Conservation (phyloP, 2,329 filamentous ascomycete genomes). For the Fusarium pseudoanthophilum region DNA sequence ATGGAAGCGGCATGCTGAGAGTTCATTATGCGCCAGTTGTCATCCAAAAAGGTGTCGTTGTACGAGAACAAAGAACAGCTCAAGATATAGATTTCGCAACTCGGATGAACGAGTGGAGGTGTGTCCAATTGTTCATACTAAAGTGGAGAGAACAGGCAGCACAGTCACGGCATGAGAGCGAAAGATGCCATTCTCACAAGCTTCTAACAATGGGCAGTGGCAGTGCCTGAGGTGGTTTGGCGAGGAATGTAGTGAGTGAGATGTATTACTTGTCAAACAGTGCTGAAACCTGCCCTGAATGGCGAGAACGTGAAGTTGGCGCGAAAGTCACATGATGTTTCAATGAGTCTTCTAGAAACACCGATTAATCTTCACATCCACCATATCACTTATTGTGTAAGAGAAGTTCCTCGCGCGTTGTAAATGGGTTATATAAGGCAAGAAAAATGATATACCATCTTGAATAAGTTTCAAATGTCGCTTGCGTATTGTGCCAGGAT, state of each 20-base stretch:
- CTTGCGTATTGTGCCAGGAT: not conserved
- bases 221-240: constrained; percentile 12
- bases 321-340: constrained; percentile 48
- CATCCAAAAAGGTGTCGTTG: not conserved
- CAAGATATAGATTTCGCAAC: not conserved
- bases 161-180: not conserved
- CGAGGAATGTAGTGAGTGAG: constrained; percentile 26
- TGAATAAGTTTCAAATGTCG: not conserved
- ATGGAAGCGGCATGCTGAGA: constrained; percentile 70
- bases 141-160: constrained; percentile 19
- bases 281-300: not conserved
- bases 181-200: constrained; percentile 11
- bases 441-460: not conserved
- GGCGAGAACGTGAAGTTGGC: constrained; percentile 42
- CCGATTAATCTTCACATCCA: not conserved
- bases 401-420: not conserved
- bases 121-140: not conserved
- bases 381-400: not conserved
- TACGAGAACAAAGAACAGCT: not conserved
- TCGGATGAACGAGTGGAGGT: not conserved
- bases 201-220: not conserved
- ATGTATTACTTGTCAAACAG: constrained; percentile 43
- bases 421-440: not conserved
- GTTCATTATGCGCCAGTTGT: constrained; percentile 8
- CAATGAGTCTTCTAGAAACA: not conserved